Conservation (phyloP, 345 rosid genomes). For the Heritiera littoralis region DNA sequence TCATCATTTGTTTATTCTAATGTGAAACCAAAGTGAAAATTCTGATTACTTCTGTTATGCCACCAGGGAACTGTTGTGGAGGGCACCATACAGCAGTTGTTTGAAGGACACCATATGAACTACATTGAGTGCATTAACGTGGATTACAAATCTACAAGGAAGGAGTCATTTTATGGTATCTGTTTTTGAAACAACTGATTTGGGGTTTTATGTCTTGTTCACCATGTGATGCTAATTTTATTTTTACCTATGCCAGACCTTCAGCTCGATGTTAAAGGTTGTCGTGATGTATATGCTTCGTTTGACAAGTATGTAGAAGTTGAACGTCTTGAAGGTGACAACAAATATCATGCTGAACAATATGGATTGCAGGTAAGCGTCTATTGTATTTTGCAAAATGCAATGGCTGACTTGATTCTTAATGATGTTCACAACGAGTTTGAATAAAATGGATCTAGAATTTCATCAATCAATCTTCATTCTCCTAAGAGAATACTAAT, state of each 20-base stretch:
- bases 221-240: slow-evolving; percentile 15
- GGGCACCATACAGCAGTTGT: slow-evolving; percentile 91
- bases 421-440: not conserved
- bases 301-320: slow-evolving; percentile 98
- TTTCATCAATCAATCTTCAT: not conserved
- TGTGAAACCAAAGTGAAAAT: not conserved
- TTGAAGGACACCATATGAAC: slow-evolving; percentile 98
- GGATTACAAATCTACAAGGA: slow-evolving; percentile 89
- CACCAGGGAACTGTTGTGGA: slow-evolving; percentile 93
- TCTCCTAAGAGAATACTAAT: not conserved
- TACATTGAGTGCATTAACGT: slow-evolving; percentile 95
- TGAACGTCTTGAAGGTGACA: slow-evolving; percentile 96
- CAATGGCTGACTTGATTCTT: not conserved
- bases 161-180: slow-evolving; percentile 95
- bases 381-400: slow-evolving; percentile 13
- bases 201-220: slow-evolving; percentile 12
- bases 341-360: slow-evolving; percentile 90
- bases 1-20: slow-evolving; percentile 1
- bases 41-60: slow-evolving; percentile 20
- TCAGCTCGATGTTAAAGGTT: slow-evolving; percentile 98
- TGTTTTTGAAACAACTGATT: slow-evolving; percentile 13
- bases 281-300: slow-evolving; percentile 93
- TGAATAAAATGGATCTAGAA: not conserved
- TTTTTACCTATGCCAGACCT: slow-evolving; percentile 58
- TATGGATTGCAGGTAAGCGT: slow-evolving; percentile 84